These are phyloP conservation scores for Ilyonectria robusta DNA, from an alignment of 2,329 filamentous ascomycete species.

Conservation along the genomic window DNA sequence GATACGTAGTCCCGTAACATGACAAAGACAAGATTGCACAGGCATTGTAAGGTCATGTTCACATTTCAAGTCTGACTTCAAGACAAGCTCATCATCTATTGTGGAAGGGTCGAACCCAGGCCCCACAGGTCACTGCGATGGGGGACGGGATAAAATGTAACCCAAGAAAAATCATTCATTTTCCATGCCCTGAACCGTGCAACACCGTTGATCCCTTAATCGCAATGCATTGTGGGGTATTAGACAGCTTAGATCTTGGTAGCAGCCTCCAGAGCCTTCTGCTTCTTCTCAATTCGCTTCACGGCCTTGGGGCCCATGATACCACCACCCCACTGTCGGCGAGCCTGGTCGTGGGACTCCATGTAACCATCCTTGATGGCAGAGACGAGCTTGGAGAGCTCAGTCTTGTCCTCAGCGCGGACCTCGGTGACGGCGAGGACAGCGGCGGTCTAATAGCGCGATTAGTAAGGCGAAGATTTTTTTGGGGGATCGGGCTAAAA, in stretches of 20 bases:
- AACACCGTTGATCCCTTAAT: slow-evolving; percentile 58
- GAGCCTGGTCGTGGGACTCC: slow-evolving; percentile 92
- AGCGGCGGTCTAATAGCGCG: slow-evolving; percentile 86
- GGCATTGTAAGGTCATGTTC: neutral
- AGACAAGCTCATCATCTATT: slow-evolving; percentile 53
- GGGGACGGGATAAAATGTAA: slow-evolving; percentile 50
- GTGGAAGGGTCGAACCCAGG: slow-evolving; percentile 51
- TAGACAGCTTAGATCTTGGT: slow-evolving; percentile 89
- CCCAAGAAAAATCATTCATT: slow-evolving; percentile 58
- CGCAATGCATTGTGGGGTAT: slow-evolving; percentile 59
- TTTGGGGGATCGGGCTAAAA: neutral
- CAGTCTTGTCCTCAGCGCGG: slow-evolving; percentile 97
- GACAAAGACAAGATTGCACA: neutral
- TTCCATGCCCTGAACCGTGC: slow-evolving; percentile 59
- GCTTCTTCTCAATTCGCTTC: slow-evolving; percentile 83
- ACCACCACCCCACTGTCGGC: slow-evolving; percentile 98
- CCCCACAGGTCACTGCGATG: slow-evolving; percentile 49
- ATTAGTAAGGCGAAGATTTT: slow-evolving; percentile 46
- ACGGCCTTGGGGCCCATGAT: slow-evolving; percentile 98
- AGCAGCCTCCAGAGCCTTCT: slow-evolving; percentile 92
- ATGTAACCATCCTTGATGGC: slow-evolving; percentile 98
- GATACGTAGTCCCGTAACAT: too few relatives aligned
- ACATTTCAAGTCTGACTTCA: slow-evolving; percentile 36
- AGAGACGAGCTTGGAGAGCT: slow-evolving; percentile 96
- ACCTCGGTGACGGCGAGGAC: slow-evolving; percentile 97